phyloP scores from a whole-genome alignment of 352 stramenopile genomes.

The Saprolegnia diclina region DNA sequence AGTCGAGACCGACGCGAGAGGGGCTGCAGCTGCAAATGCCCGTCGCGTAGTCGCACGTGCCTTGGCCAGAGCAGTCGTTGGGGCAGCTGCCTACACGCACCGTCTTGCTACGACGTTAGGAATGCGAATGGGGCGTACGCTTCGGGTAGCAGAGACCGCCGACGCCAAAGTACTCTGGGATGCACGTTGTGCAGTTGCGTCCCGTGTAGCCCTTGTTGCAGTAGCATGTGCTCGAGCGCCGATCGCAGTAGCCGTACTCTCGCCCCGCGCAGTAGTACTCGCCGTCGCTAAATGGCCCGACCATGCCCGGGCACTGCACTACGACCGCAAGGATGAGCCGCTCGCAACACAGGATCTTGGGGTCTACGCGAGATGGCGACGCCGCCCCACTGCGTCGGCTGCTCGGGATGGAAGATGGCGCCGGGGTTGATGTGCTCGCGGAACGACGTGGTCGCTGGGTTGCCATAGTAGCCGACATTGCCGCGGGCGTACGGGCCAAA shows the following conservation, averaged over 20 bases:
- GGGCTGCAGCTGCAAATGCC: slow-evolving; percentile 75
- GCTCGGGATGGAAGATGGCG: slow-evolving; percentile 27
- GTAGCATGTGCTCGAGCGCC: slow-evolving; percentile 87
- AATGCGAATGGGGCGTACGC: slow-evolving; percentile 35
- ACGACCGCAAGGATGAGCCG: not conserved
- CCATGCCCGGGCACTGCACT: slow-evolving; percentile 60
- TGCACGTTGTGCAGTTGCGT: slow-evolving; percentile 83
- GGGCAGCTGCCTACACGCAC: slow-evolving; percentile 59
- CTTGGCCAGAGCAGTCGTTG: slow-evolving; percentile 83
- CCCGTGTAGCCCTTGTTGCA: slow-evolving; percentile 93
- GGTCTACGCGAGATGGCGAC: slow-evolving; percentile 15
- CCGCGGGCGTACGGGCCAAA: slow-evolving; percentile 83
- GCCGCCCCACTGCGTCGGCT: slow-evolving; percentile 29
- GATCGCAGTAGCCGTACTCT: slow-evolving; percentile 93
- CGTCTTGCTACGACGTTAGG: not conserved
- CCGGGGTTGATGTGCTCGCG: slow-evolving; percentile 26
- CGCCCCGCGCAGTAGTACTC: slow-evolving; percentile 89
- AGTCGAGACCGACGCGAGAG: slow-evolving; percentile 74
- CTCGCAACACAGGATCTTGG: slow-evolving; percentile 32
- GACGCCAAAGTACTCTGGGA: slow-evolving; percentile 77
- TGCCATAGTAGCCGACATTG: slow-evolving; percentile 76
- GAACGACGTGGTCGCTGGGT: slow-evolving; percentile 45
- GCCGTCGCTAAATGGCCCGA: slow-evolving; percentile 80
- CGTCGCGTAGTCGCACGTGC: slow-evolving; percentile 85
- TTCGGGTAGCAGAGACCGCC: slow-evolving; percentile 88